A percentile compares a stretch with the other conserved stretches of the same genome.
Conservation (phyloP, 2,329 filamentous ascomycete species). For the Erysiphe pulchra region DNA sequence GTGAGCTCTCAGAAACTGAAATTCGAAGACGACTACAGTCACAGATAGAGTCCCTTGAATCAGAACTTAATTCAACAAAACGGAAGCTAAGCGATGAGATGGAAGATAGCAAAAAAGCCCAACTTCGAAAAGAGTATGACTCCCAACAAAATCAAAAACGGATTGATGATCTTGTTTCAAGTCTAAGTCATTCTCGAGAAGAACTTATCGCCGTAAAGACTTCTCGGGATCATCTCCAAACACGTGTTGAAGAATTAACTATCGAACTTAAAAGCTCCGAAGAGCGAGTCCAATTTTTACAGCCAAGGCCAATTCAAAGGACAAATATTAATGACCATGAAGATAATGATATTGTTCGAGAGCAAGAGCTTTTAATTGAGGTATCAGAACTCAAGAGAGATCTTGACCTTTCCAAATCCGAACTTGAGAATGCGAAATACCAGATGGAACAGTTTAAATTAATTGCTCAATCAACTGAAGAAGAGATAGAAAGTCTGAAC, state of each 20-base stretch:
- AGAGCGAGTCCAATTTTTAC: slow-evolving; percentile 59
- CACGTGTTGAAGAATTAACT: slow-evolving; percentile 65
- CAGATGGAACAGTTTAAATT: slow-evolving; percentile 73
- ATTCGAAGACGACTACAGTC: slow-evolving; percentile 52
- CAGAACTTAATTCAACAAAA: slow-evolving; percentile 53
- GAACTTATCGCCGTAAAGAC: slow-evolving; percentile 73
- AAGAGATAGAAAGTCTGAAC: slow-evolving; percentile 56
- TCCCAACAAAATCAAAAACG: slow-evolving; percentile 68
- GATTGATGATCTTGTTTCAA: slow-evolving; percentile 73
- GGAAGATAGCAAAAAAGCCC: slow-evolving; percentile 62
- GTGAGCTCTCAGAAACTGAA: slow-evolving; percentile 63
- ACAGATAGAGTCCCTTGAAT: slow-evolving; percentile 54
- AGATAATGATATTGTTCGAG: slow-evolving; percentile 28
- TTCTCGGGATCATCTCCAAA: slow-evolving; percentile 66
- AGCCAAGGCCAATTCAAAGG: slow-evolving; percentile 48
- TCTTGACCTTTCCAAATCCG: slow-evolving; percentile 53
- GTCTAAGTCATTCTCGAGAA: slow-evolving; percentile 56
- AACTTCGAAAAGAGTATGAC: slow-evolving; percentile 73
- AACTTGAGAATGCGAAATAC: slow-evolving; percentile 56
- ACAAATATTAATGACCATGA: slow-evolving; percentile 18
- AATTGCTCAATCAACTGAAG: slow-evolving; percentile 68
- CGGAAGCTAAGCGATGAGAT: slow-evolving; percentile 61
- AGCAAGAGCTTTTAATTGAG: slow-evolving; percentile 64
- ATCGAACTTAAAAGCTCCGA: slow-evolving; percentile 75
- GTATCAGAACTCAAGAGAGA: slow-evolving; percentile 70